Evolutionary conservation across 2,329 filamentous ascomycete species (phyloP).

Genomic region (Hypoxylon sp.): DNA sequence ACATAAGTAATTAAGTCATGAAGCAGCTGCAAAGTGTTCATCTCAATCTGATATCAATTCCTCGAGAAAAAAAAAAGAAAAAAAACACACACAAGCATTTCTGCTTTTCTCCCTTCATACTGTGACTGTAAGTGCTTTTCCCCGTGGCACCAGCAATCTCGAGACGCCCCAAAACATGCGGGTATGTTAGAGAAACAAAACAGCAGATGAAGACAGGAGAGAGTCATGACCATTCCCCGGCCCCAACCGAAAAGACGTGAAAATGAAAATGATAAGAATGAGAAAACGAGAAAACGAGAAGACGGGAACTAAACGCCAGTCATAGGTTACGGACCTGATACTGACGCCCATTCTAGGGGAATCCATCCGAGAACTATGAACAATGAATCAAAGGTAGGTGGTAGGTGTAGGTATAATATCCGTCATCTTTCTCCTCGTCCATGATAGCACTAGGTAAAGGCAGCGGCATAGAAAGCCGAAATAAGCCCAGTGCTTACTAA

Average conservation of each 20-base stretch:
- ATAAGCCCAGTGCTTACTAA: too few relatives aligned
- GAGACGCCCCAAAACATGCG: slow-evolving; percentile 38
- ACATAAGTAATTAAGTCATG: background rate
- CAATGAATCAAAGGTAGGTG: slow-evolving; percentile 30
- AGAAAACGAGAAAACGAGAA: too few relatives aligned
- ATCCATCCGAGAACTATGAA: slow-evolving; percentile 29
- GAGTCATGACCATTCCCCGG: slow-evolving; percentile 20
- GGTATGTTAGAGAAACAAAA: slow-evolving; percentile 31
- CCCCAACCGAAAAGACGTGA: slow-evolving; percentile 11
- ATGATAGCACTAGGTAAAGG: too few relatives aligned
- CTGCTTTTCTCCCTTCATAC: slow-evolving; percentile 1
- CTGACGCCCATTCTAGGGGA: slow-evolving; percentile 40
- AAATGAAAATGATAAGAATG: too few relatives aligned
- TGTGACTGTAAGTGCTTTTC: slow-evolving; percentile 8
- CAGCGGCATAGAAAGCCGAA: too few relatives aligned
- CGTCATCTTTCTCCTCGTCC: too few relatives aligned
- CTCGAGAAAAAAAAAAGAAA: background rate
- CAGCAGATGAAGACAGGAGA: slow-evolving; percentile 14
- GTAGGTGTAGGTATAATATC: too few relatives aligned
- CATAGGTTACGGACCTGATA: slow-evolving; percentile 20
- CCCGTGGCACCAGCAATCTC: slow-evolving; percentile 24
- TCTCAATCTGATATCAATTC: slow-evolving; percentile 30
- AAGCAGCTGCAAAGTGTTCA: slow-evolving; percentile 11
- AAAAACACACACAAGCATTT: too few relatives aligned
- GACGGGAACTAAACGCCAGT: slow-evolving; percentile 20